Evolutionary conservation across 352 stramenopile species (phyloP).

Genomic region (Globisporangium lucens): DNA sequence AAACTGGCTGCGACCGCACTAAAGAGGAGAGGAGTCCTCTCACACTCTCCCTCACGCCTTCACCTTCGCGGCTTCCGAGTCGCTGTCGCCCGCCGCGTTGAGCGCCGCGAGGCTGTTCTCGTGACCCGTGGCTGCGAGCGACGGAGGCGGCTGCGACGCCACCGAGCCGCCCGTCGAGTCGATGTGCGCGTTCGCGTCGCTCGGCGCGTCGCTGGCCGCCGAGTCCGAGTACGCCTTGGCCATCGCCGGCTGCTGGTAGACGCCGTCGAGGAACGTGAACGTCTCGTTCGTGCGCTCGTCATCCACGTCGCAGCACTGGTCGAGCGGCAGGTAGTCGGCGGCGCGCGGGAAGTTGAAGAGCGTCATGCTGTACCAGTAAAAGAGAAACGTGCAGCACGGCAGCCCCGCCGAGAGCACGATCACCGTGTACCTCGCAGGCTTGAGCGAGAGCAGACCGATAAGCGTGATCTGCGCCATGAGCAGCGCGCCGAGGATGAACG

Average conservation of each 20-base stretch:
- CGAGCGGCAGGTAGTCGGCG: slow-evolving; percentile 51
- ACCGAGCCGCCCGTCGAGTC: slow-evolving; percentile 25
- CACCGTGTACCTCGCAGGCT: slow-evolving; percentile 43
- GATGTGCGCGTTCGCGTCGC: slow-evolving; percentile 19
- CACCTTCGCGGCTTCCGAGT: slow-evolving; percentile 13
- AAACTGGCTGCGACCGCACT: not conserved
- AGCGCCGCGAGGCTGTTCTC: slow-evolving; percentile 38
- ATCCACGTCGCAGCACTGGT: slow-evolving; percentile 65
- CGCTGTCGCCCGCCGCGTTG: slow-evolving; percentile 36
- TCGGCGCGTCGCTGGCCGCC: not conserved
- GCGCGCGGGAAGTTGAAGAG: slow-evolving; percentile 45
- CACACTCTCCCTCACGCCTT: slow-evolving; percentile 4
- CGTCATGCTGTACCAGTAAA: slow-evolving; percentile 60
- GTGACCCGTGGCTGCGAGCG: slow-evolving; percentile 25
- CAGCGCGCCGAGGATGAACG: slow-evolving; percentile 58
- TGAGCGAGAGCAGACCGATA: slow-evolving; percentile 65
- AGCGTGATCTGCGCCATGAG: slow-evolving; percentile 62
- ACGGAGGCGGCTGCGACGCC: slow-evolving; percentile 24
- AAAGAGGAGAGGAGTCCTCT: not conserved
- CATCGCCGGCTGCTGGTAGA: slow-evolving; percentile 73
- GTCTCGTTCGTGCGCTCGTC: slow-evolving; percentile 44
- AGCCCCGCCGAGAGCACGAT: slow-evolving; percentile 40
- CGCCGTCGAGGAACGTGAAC: slow-evolving; percentile 61
- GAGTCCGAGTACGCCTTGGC: slow-evolving; percentile 22
- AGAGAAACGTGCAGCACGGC: slow-evolving; percentile 55